phyloP scores from a whole-genome alignment of 1,284 basidiomycete genomes.

The Microbotryomycetes sp. region DNA sequence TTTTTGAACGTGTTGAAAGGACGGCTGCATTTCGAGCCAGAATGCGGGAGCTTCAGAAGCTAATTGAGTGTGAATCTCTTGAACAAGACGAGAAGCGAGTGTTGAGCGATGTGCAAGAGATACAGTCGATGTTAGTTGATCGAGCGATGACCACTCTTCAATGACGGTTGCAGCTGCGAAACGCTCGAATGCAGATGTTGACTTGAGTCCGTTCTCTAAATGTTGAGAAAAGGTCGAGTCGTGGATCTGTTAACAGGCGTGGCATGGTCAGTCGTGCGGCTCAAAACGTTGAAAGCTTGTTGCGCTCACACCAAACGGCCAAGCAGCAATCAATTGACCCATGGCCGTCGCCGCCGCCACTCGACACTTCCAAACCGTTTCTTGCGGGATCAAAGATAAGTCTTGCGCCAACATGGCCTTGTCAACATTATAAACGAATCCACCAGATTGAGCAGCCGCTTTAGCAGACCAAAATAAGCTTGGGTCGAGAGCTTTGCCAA shows the following conservation, averaged over 20 bases:
- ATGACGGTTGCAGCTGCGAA: slow-evolving; percentile 75
- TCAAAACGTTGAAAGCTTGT: too few relatives aligned
- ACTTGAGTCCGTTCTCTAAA: slow-evolving; percentile 70
- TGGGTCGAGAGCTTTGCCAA: slow-evolving; percentile 72
- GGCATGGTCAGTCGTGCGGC: background rate
- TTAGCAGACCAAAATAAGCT: slow-evolving; percentile 62
- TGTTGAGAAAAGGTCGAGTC: slow-evolving; percentile 49
- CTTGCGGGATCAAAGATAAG: slow-evolving; percentile 70
- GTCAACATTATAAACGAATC: slow-evolving; percentile 86
- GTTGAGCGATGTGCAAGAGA: slow-evolving; percentile 13
- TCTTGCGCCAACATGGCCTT: slow-evolving; percentile 94
- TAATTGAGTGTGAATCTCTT: slow-evolving; percentile 59
- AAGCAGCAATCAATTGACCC: slow-evolving; percentile 46
- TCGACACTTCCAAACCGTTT: slow-evolving; percentile 74
- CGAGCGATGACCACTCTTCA: slow-evolving; percentile 77
- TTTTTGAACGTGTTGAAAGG: slow-evolving; percentile 68
- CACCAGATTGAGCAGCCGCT: slow-evolving; percentile 43
- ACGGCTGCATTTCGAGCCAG: slow-evolving; percentile 86
- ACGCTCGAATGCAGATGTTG: slow-evolving; percentile 84
- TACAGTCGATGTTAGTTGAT: background rate
- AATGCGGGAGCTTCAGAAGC: slow-evolving; percentile 50
- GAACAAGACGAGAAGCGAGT: slow-evolving; percentile 48
- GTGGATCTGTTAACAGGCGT: slow-evolving; percentile 30
- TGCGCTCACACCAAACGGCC: slow-evolving; percentile 21
- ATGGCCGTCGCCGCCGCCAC: slow-evolving; percentile 74